These are phyloP conservation scores for Mycosphaerella sp. DNA, from an alignment of 2,329 filamentous ascomycete species.

Conservation along the genomic window DNA sequence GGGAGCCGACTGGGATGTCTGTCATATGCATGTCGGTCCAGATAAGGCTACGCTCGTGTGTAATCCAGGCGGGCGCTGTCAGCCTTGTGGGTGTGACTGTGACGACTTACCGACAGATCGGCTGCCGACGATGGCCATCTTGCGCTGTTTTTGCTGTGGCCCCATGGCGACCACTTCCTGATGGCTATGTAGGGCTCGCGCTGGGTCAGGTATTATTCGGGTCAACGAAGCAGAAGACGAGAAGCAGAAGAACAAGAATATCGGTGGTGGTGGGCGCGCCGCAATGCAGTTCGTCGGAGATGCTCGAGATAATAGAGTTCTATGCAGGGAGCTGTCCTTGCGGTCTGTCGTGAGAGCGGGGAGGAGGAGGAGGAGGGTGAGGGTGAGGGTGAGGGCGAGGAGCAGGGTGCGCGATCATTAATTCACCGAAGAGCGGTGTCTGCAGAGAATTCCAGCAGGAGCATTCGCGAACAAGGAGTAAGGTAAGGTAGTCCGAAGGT, in stretches of 20 bases:
- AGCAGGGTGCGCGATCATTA: not conserved
- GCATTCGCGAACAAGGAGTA: not conserved
- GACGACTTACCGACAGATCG: conserved; percentile 69
- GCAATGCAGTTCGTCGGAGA: too few relatives aligned
- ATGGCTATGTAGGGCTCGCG: not conserved
- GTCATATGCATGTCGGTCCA: not conserved
- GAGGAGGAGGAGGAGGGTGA: too few relatives aligned
- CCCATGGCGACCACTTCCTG: conserved; percentile 46
- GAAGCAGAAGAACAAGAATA: too few relatives aligned
- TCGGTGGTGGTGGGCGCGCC: too few relatives aligned
- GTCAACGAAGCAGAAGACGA: not conserved
- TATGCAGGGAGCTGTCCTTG: not conserved
- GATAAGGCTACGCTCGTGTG: not conserved
- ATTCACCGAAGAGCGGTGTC: not conserved
- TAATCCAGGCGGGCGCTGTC: too few relatives aligned
- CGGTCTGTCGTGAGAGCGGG: not conserved
- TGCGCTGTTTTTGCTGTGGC: conserved; percentile 74
- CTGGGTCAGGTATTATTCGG: not conserved
- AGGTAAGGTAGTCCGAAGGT: not conserved
- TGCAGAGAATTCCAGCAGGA: not conserved
- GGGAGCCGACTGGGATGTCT: not conserved
- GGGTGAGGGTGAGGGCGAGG: too few relatives aligned
- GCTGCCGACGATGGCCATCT: conserved; percentile 93
- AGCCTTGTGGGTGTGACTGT: conserved; percentile 1
- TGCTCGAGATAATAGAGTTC: too few relatives aligned